Percentiles rank a stretch among this genome's conserved stretches.
These are phyloP conservation scores for Acanthochlamys bracteata DNA, from an alignment of 106 monocot species.

Conservation along the genomic window DNA sequence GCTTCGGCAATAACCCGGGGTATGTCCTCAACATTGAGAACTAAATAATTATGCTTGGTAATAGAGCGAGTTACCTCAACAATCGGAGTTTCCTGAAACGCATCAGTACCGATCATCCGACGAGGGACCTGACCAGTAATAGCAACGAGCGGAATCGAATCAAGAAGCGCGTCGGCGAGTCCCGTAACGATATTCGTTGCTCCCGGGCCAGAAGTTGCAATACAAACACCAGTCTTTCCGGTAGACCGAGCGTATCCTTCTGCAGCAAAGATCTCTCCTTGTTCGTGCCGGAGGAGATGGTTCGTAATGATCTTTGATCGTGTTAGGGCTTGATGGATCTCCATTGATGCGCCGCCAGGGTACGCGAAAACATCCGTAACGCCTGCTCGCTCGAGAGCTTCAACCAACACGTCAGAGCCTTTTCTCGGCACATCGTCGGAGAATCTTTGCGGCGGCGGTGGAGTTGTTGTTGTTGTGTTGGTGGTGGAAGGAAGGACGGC, in stretches of 20 bases:
- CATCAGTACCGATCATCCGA: conserved; percentile 89
- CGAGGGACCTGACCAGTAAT: conserved; percentile 95
- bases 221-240: conserved; percentile 75
- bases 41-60: conserved; percentile 90
- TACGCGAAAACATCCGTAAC: conserved; percentile 84
- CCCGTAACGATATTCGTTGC: conserved; percentile 87
- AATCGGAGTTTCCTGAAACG: conserved; percentile 92
- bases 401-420: conserved; percentile 84
- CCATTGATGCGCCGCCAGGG: conserved; percentile 91
- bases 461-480: too few species aligned
- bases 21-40: conserved; percentile 72
- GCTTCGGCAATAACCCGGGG: conserved; percentile 70
- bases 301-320: conserved; percentile 60
- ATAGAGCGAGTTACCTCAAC: conserved; percentile 86
- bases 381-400: conserved; percentile 74
- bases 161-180: conserved; percentile 80
- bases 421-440: conserved; percentile 63
- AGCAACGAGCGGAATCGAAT: conserved; percentile 83
- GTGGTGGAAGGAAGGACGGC: too few species aligned
- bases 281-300: conserved; percentile 88
- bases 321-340: conserved; percentile 95
- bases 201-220: conserved; percentile 92
- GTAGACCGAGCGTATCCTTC: conserved; percentile 80
- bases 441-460: conserved; percentile 12
- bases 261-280: conserved; percentile 81